These are phyloP conservation scores for Venturia oleaginea DNA, from an alignment of 2,329 filamentous ascomycete species.

Conservation along the genomic window DNA sequence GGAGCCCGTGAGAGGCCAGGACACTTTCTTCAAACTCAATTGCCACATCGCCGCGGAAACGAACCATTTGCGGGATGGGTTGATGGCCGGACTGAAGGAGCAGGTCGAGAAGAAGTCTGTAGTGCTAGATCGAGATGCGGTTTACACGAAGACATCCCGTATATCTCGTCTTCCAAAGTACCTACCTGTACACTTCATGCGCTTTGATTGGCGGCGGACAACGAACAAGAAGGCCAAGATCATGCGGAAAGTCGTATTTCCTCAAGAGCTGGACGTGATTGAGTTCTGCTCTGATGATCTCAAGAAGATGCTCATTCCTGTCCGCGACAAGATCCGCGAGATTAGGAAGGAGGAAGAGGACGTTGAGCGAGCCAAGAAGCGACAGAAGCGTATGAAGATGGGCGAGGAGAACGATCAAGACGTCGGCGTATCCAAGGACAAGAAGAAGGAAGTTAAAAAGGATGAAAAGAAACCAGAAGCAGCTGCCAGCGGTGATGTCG, in stretches of 20 bases:
- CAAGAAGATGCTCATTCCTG: slow-evolving; percentile 70
- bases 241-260: slow-evolving; percentile 97
- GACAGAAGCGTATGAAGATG: slow-evolving; percentile 64
- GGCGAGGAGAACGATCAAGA: slow-evolving; percentile 43
- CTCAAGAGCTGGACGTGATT: slow-evolving; percentile 80
- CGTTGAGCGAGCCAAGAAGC: slow-evolving; percentile 81
- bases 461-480: slow-evolving; percentile 42
- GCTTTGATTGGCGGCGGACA: slow-evolving; percentile 95
- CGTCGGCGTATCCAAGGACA: slow-evolving; percentile 31
- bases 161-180: slow-evolving; percentile 85
- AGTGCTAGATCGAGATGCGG: slow-evolving; percentile 59
- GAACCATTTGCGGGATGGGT: slow-evolving; percentile 85
- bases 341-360: slow-evolving; percentile 93
- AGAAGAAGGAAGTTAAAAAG: slow-evolving; percentile 36
- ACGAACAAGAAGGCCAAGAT: slow-evolving; percentile 99
- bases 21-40: slow-evolving; percentile 84
- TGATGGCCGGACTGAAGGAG: slow-evolving; percentile 72
- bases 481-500: slow-evolving; percentile 48
- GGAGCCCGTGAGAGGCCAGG: slow-evolving; percentile 55
- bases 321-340: slow-evolving; percentile 94
- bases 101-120: slow-evolving; percentile 85
- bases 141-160: slow-evolving; percentile 84
- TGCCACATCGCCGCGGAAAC: slow-evolving; percentile 85
- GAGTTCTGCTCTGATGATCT: slow-evolving; percentile 94
- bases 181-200: slow-evolving; percentile 91